phyloP scores from a whole-genome alignment of 1,284 basidiomycete species.

The Apiotrichum brassicae region DNA sequence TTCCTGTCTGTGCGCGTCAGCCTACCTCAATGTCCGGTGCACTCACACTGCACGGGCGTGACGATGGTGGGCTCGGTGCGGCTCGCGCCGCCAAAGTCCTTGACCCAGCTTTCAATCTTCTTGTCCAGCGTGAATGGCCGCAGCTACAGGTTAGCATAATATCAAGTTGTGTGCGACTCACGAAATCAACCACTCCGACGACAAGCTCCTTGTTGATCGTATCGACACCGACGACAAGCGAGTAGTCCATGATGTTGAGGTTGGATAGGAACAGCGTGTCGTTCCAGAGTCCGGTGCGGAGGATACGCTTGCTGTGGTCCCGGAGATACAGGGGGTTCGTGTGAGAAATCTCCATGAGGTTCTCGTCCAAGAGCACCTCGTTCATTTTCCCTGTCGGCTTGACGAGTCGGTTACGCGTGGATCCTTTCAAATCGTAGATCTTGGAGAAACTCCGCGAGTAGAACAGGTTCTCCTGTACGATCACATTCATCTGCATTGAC shows the following conservation, averaged over 20 bases:
- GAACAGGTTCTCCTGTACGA: constrained; percentile 98
- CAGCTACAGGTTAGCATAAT: constrained; percentile 3
- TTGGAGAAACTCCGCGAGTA: constrained; percentile 84
- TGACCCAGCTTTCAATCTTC: constrained; percentile 94
- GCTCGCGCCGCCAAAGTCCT: constrained; percentile 74
- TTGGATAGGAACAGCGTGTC: constrained; percentile 85
- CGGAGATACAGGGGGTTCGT: constrained; percentile 80
- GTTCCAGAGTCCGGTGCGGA: constrained; percentile 84
- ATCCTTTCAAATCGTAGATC: constrained; percentile 94
- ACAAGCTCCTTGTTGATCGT: constrained; percentile 74
- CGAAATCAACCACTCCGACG: constrained; percentile 80
- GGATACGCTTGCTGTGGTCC: constrained; percentile 88
- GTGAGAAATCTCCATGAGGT: constrained; percentile 45
- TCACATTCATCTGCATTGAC: constrained; percentile 83
- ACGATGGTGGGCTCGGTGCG: constrained; percentile 89
- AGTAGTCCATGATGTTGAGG: constrained; percentile 99
- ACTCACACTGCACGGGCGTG: constrained; percentile 53
- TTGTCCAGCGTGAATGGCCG: constrained; percentile 64
- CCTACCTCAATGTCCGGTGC: too few species aligned
- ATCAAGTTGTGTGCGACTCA: constrained; percentile 3
- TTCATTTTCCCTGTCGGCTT: constrained; percentile 84
- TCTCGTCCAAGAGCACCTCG: constrained; percentile 65
- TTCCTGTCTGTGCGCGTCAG: constrained; percentile 50
- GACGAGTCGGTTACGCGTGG: constrained; percentile 82
- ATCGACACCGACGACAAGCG: constrained; percentile 89